These are phyloP conservation scores for Colletotrichum filicis DNA, from an alignment of 2,329 filamentous ascomycete species.

Conservation along the genomic window DNA sequence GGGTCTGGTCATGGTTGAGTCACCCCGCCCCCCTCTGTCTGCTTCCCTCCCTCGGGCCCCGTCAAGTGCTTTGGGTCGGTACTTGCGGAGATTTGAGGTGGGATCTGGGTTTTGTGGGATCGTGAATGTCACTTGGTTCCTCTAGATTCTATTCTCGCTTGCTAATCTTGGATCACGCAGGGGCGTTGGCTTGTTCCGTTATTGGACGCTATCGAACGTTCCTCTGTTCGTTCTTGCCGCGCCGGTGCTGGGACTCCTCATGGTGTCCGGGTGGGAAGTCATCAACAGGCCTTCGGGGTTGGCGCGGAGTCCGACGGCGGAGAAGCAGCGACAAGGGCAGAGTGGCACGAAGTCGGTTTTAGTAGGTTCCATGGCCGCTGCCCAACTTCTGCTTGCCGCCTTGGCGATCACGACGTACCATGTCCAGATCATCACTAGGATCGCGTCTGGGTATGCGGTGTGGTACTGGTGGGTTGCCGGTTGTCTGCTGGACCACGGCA, in stretches of 20 bases:
- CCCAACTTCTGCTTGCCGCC: slow-evolving; percentile 77
- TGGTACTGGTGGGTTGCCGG: slow-evolving; percentile 88
- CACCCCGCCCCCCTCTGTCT: neutral
- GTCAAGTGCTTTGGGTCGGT: neutral
- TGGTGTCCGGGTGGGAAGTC: slow-evolving; percentile 66
- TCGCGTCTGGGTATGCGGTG: slow-evolving; percentile 87
- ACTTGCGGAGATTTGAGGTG: slow-evolving; percentile 27
- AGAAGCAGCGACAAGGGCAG: neutral
- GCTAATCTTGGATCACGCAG: slow-evolving; percentile 55
- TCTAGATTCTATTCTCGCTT: neutral
- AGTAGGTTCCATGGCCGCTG: slow-evolving; percentile 71
- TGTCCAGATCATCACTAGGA: slow-evolving; percentile 90
- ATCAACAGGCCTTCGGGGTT: slow-evolving; percentile 39
- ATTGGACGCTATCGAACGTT: slow-evolving; percentile 89
- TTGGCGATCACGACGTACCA: slow-evolving; percentile 86
- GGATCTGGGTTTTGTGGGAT: neutral
- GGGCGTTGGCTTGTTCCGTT: slow-evolving; percentile 87
- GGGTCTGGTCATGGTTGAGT: neutral
- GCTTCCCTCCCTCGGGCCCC: neutral
- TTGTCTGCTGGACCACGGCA: slow-evolving; percentile 46
- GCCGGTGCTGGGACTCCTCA: slow-evolving; percentile 78
- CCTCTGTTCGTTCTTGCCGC: slow-evolving; percentile 87
- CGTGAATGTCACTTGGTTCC: neutral
- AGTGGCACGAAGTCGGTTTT: slow-evolving; percentile 40
- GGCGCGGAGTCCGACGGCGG: slow-evolving; percentile 19